Evolutionary conservation across 2,329 filamentous ascomycete genomes (phyloP), one percentile per base, ranked within the genome.

Genomic region (Pseudogymnoascus pannorum): DNA sequence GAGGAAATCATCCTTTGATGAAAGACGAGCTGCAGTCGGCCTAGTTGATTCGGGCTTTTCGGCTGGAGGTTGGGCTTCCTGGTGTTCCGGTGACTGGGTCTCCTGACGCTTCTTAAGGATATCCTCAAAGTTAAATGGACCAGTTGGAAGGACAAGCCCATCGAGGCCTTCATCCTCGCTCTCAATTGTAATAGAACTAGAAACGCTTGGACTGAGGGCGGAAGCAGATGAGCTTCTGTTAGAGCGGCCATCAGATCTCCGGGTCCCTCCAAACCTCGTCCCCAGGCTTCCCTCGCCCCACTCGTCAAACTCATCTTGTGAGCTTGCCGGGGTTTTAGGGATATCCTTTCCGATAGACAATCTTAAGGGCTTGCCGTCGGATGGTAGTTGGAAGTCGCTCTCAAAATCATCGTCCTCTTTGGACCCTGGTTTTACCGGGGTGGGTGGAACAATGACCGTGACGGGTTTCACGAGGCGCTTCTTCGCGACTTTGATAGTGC

Each of bases 231-330:
- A 96, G 76, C 91, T 94, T 69, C 91, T 86, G 69, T 93, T 91
- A 5, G 48, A 57, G 24, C 48, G 24, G 7, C 48, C 48, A 57
- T 29, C 29, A 4, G 48, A 65, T 68, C 91, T 86, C 66, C 86
- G 83, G 12, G 91, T 96, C 48, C 93, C 93, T 38, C 89, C 92
- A 75, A 92, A 93, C 62, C 93, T 85, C 48, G 93, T 96, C 38
- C 93, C 92, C 63, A 97, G 80, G 72, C 92, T 97, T 61, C 92
- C 92, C 75, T 97, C 94, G 59, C 89, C 91, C 89, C 93, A 96
- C 71, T 97, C 87, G 63, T 89, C 92, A 67, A 96, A 86, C 64
- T 96, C 92, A 59, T 96, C 91, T 63, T 79, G 74, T 65, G 81
- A 82, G 29, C 78, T 74, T 12, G 80, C 79, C 4, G 87, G 84